Evolutionary conservation across 345 rosid species (phyloP).

Genomic region (Euphorbia lathyris): DNA sequence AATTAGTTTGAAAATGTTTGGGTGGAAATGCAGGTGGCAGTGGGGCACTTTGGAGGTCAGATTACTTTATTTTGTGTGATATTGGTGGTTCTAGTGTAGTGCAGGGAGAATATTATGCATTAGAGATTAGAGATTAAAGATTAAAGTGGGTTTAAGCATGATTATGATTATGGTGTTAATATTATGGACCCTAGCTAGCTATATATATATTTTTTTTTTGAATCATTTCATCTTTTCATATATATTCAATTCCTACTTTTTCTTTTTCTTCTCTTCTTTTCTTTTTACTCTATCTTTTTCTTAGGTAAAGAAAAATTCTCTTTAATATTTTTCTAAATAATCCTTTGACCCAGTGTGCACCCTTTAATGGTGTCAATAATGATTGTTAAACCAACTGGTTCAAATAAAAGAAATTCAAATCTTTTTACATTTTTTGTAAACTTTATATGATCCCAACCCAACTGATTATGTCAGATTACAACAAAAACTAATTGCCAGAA

Average conservation of each 20-base stretch:
- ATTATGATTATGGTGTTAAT: slow-evolving; percentile 20
- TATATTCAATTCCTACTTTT: slow-evolving; percentile 12
- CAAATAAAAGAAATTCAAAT: neutral
- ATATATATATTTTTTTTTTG: slow-evolving; percentile 19
- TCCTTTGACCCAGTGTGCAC: neutral
- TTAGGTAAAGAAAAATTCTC: neutral
- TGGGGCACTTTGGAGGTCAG: slow-evolving; percentile 33
- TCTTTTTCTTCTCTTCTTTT: slow-evolving; percentile 10
- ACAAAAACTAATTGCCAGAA: too few species aligned
- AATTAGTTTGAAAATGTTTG: neutral
- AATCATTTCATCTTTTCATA: slow-evolving; percentile 27
- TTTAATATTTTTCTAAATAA: neutral
- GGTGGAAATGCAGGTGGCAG: slow-evolving; percentile 40
- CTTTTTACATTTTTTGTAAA: too few species aligned
- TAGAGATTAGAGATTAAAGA: slow-evolving; percentile 16
- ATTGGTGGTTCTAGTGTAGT: slow-evolving; percentile 26
- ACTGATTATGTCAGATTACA: neutral
- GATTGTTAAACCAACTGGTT: neutral
- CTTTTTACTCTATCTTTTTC: neutral
- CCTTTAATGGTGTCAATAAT: neutral
- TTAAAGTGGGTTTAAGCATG: slow-evolving; percentile 33
- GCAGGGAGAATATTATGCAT: slow-evolving; percentile 8
- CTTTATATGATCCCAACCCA: neutral
- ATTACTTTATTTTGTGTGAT: slow-evolving; percentile 23
- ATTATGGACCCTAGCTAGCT: too few species aligned